Evolutionary conservation across 495 filamentous ascomycete species (phyloP), one percentile per base, ranked within the genome.

Genomic region (Letharia columbiana): DNA sequence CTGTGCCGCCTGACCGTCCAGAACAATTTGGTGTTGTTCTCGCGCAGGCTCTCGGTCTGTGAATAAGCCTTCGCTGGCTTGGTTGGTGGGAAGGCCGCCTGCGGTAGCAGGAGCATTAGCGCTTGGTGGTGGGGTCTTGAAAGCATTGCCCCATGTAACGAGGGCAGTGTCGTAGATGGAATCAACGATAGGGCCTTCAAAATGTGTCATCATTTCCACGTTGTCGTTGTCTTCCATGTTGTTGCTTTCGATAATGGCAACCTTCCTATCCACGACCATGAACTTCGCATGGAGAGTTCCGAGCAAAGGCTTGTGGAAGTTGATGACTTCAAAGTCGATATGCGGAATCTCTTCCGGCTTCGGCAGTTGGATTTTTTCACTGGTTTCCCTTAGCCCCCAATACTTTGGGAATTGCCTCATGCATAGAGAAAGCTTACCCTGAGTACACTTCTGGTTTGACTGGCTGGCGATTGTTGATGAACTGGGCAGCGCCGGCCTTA

Each of bases 241-340:
- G 71, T 89, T 90, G 76, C 88, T 91, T 73, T 87, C 84, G 5
- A 91, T 67, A 2, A 89, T 74, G 3, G 83, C 89, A 44, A 87
- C 78, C 67, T 82, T 82, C 4, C 89, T 80, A 71, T 92, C 89
- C 11, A 92, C 83, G 23, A 91, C 79, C 78, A 89, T 86, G 71
- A 87, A 91, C 68, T 92, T 92, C 62, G 85, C 77, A 73, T 92
- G 89, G 50, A 91, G 88, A 0, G 89, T 92, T 4, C 89, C 89
- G 57, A 92, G 74, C 1, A 88, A 71, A 0, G 87, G 85, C n/a
- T 80, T 80, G 67, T 92, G 89, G 71, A 82, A 91, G 71, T 90
- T 91, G 62, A 90, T 81, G 17, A 91, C 88, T 71, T 89, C 77
- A 59, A 92, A 73, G 70, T 91, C 86, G 39, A 91, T 73, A 67